Evolutionary conservation across 352 stramenopile genomes (phyloP).

Genomic region (Pythium brachiatum): DNA sequence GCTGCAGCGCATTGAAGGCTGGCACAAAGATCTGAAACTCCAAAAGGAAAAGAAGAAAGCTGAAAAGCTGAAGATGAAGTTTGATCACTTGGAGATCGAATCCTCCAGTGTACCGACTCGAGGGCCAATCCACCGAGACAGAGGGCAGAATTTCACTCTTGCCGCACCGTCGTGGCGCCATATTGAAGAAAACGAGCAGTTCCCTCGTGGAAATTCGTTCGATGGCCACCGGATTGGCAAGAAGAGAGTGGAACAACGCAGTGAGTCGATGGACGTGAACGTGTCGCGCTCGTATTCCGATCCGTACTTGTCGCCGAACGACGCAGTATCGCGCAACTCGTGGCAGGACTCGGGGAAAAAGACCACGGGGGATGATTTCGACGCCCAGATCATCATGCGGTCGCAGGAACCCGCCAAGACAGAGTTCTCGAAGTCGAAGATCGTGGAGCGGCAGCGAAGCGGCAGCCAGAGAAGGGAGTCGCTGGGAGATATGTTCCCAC

Average conservation of each 20-base stretch:
- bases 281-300: constrained; percentile 61
- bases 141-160: constrained; percentile 24
- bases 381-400: constrained; percentile 44
- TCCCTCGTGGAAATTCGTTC: constrained; percentile 30
- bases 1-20: constrained; percentile 79
- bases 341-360: constrained; percentile 34
- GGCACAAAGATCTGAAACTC: constrained; percentile 75
- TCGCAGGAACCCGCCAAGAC: constrained; percentile 44
- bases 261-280: constrained; percentile 28
- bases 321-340: constrained; percentile 28
- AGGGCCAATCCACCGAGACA: constrained; percentile 23
- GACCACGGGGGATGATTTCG: constrained; percentile 31
- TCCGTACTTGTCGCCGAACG: constrained; percentile 51
- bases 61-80: constrained; percentile 59
- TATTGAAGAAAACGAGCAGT: constrained; percentile 21
- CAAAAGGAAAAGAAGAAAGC: constrained; percentile 80
- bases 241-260: constrained; percentile 13
- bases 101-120: constrained; percentile 26
- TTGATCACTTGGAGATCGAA: constrained; percentile 26
- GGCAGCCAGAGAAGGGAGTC: constrained; percentile 22
- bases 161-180: constrained; percentile 21
- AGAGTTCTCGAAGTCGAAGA: constrained; percentile 29
- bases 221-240: constrained; percentile 7
- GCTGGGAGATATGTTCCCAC: background rate
- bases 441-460: constrained; percentile 24